Evolutionary conservation across 2,329 filamentous ascomycete species (phyloP), one percentile per base, ranked within the genome.

Genomic region (Neoascochyta sp.): DNA sequence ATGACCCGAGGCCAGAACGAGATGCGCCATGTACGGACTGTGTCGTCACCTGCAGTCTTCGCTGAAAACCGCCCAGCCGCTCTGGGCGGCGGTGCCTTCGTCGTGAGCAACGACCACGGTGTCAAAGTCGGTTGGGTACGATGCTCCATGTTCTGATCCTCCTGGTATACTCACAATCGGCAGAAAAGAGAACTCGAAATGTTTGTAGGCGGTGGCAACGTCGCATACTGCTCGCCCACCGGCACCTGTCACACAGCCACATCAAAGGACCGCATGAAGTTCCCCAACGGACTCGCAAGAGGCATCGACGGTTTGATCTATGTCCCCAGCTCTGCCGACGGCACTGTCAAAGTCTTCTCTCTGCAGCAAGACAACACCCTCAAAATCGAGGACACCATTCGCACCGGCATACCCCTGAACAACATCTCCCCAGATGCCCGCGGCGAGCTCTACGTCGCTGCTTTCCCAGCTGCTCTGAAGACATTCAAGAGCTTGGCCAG

Each of bases 31-130:
- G 17, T 53, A 0, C 36, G 49, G 9, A 56, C 50, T 1, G 15
- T 56, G 4, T 27, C 24, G 7, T 52, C 47, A 1, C 31, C 35
- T 8, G 38, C 40, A n/a, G 32, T 56, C n/a, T 40, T 20, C 31
- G 42, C 45, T 0, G 47, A 49, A 4, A 56, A 56, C 23, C 44
- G 52, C n/a, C 37, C 53, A 4, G 49, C 47, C 2, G 39, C 46
- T 3, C 13, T 56, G 6, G 41, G 38, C 2, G 41, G 36, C 16
- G 45, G 47, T 11, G 45, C 38, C 0, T 52, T 56, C 19, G 32
- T 53, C 3, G 37, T 53, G 7, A 49, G 43, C 4, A 56, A 56
- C 15, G 52, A 57, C 20, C 52, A 57, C 16, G 52, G 49, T n/a
- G 39, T 25, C 2, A 54, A 50, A 19, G 36, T 44, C 12, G 48